These are phyloP conservation scores for Pichia inconspicua DNA, from an alignment of 1,139 yeast species.

Conservation along the genomic window DNA sequence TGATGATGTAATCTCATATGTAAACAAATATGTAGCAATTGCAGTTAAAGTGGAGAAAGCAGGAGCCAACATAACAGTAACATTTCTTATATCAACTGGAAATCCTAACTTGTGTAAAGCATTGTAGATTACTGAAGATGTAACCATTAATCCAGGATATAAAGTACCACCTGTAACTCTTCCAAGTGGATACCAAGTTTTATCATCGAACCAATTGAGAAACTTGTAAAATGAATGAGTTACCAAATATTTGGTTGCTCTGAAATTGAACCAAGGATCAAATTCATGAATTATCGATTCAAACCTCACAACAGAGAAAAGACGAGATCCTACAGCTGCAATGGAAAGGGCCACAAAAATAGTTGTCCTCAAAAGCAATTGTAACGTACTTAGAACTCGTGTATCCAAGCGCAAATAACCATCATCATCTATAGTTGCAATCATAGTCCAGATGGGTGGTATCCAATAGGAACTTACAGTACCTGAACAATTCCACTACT, in stretches of 20 bases:
- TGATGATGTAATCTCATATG: conserved; percentile 83
- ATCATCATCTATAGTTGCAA: conserved; percentile 20
- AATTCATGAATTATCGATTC: conserved; percentile 97
- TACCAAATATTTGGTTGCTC: conserved; percentile 89
- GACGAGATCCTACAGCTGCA: conserved; percentile 85
- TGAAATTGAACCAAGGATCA: conserved; percentile 97
- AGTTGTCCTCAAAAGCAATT: conserved; percentile 23
- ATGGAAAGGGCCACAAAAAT: conserved; percentile 29
- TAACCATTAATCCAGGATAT: conserved; percentile 97
- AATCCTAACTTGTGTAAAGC: conserved; percentile 56
- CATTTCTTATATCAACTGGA: conserved; percentile 90
- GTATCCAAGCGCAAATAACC: conserved; percentile 24
- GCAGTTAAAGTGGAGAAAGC: conserved; percentile 94
- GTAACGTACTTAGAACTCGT: conserved; percentile 16
- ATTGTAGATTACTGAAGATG: conserved; percentile 86
- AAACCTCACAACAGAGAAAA: conserved; percentile 73
- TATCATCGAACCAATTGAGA: conserved; percentile 96
- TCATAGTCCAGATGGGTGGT: conserved; percentile 9
- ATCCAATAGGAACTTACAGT: no score
- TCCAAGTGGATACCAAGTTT: conserved; percentile 99
- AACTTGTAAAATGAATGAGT: conserved; percentile 80
- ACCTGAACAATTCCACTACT: no score
- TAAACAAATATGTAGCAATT: conserved; percentile 79
- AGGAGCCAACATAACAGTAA: conserved; percentile 94
- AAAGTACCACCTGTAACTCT: conserved; percentile 98